Conservation (phyloP, 2,329 filamentous ascomycete species). For the Apiospora hydei region DNA sequence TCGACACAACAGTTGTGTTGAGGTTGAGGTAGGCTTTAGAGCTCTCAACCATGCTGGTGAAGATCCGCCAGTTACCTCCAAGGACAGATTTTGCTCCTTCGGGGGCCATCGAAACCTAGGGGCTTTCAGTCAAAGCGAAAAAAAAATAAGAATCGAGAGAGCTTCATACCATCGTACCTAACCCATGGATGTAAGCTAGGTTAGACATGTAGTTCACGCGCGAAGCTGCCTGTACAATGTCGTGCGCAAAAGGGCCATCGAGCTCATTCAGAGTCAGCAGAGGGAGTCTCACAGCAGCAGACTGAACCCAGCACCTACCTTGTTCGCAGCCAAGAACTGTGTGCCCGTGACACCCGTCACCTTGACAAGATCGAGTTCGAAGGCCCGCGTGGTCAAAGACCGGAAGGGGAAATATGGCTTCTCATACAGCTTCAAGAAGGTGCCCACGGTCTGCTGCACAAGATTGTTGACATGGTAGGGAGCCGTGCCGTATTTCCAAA, state of each 20-base stretch:
- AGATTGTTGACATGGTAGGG: conserved; percentile 77
- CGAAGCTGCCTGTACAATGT: conserved; percentile 89
- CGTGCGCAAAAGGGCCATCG: conserved; percentile 70
- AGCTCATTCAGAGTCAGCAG: conserved; percentile 52
- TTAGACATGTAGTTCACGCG: conserved; percentile 96
- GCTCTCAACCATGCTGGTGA: conserved; percentile 76
- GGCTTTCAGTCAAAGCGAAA: neutral
- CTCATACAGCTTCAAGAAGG: conserved; percentile 83
- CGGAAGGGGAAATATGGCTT: conserved; percentile 83
- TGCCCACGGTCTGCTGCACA: conserved; percentile 73
- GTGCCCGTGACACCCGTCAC: conserved; percentile 76
- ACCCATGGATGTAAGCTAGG: conserved; percentile 81
- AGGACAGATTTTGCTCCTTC: conserved; percentile 80
- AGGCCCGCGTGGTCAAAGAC: conserved; percentile 73
- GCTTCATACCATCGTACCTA: conserved; percentile 76
- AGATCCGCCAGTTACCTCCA: conserved; percentile 95
- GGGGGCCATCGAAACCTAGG: conserved; percentile 81
- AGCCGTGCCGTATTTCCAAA: conserved; percentile 85
- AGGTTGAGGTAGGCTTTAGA: conserved; percentile 68
- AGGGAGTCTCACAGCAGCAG: neutral
- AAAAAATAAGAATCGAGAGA: neutral
- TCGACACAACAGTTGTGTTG: conserved; percentile 71
- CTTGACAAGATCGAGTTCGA: conserved; percentile 70
- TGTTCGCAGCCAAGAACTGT: conserved; percentile 73
- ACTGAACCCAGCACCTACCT: conserved; percentile 45